phyloP scores from a whole-genome alignment of 129 eudicot genomes.

The Centaurea solstitialis region DNA sequence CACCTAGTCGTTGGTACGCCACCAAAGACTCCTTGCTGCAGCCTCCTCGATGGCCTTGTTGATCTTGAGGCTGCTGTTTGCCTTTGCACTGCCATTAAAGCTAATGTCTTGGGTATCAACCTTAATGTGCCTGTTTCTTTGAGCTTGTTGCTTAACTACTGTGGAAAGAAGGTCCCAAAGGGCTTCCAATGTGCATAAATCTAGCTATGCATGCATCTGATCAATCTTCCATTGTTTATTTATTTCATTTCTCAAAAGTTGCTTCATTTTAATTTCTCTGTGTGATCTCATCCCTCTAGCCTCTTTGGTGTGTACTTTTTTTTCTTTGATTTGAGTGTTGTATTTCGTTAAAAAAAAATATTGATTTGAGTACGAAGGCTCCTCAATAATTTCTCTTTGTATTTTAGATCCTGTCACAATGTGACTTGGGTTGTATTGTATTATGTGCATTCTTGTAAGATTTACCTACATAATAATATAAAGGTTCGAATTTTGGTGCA shows the following conservation, averaged over 20 bases:
- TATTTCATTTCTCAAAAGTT: neutral
- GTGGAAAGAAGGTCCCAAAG: slow-evolving; percentile 59
- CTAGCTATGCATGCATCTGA: neutral
- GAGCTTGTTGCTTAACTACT: slow-evolving; percentile 56
- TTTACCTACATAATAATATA: neutral
- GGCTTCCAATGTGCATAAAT: slow-evolving; percentile 44
- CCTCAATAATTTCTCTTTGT: neutral
- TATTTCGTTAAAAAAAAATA: neutral
- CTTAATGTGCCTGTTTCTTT: slow-evolving; percentile 53
- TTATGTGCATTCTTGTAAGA: neutral
- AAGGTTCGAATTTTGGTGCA: neutral
- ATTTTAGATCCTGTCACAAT: neutral
- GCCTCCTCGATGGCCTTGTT: slow-evolving; percentile 37
- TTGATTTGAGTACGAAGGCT: slow-evolving; percentile 5
- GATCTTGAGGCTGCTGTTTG: slow-evolving; percentile 61
- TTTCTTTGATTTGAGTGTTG: neutral
- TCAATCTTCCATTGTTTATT: neutral
- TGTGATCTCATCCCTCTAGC: neutral
- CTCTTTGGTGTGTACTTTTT: neutral
- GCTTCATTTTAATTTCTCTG: neutral
- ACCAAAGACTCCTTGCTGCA: slow-evolving; percentile 45
- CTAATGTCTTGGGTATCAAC: slow-evolving; percentile 57
- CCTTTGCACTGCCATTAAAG: slow-evolving; percentile 73
- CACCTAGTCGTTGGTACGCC: slow-evolving; percentile 36
- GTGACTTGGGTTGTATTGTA: neutral